Conservation (phyloP, 228 moss, liverwort and hornwort species). For the Sphagnum magellanicum region DNA sequence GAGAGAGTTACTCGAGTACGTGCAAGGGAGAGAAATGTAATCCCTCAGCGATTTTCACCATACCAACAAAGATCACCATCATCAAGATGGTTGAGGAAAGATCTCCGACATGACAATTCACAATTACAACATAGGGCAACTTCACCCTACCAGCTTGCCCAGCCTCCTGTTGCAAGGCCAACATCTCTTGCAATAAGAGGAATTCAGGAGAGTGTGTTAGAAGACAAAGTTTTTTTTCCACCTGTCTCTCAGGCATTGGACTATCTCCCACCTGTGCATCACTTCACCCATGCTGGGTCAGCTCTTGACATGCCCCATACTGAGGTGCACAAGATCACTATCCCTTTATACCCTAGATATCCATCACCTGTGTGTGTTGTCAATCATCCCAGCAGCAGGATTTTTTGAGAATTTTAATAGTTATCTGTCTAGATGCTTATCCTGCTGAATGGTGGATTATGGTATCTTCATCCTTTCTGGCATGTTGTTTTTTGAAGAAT, state of each 20-base stretch:
- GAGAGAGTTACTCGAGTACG: slow-evolving; percentile 55
- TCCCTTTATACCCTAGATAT: no score
- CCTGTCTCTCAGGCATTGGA: slow-evolving; percentile 43
- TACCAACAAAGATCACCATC: slow-evolving; percentile 37
- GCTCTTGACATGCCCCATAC: slow-evolving; percentile 21
- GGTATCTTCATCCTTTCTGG: no score
- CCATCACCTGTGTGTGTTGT: no score
- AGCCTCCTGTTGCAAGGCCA: slow-evolving; percentile 18
- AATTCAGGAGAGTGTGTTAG: slow-evolving; percentile 35
- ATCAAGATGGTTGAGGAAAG: neutral
- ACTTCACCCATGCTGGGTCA: slow-evolving; percentile 46
- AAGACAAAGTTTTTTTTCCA: slow-evolving; percentile 67
- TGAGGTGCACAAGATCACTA: no score
- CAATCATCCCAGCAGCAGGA: no score
- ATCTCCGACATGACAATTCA: no score
- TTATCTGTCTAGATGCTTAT: no score
- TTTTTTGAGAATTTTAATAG: no score
- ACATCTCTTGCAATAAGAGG: slow-evolving; percentile 29
- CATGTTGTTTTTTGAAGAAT: no score
- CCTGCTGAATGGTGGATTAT: no score
- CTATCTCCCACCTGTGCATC: slow-evolving; percentile 25
- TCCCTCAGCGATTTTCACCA: slow-evolving; percentile 31
- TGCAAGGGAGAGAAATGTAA: slow-evolving; percentile 46
- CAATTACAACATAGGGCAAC: no score
- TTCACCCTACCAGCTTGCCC: slow-evolving; percentile 7